Evolutionary conservation across 1,284 basidiomycete genomes (phyloP).

Genomic region (Ceratorhiza oryzae-sativae): DNA sequence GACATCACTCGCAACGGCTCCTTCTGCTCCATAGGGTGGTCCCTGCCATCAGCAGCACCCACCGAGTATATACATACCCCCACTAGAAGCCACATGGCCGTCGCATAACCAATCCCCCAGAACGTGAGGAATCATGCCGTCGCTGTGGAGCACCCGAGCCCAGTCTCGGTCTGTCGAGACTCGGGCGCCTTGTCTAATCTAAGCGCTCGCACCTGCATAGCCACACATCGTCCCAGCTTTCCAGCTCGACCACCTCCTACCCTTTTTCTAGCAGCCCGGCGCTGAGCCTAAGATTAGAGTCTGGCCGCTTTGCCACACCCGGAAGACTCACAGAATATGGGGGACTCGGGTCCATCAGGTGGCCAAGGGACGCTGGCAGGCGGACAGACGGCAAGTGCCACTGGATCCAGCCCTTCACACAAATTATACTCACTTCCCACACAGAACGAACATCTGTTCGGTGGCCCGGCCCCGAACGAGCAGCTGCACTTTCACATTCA

Average conservation of each 20-base stretch:
- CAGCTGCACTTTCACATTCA: slow-evolving; percentile 25
- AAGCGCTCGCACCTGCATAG: neutral
- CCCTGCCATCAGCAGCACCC: neutral
- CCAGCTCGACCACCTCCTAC: slow-evolving; percentile 2
- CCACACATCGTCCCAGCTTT: neutral
- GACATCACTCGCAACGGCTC: neutral
- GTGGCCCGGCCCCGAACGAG: neutral
- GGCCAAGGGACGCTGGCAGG: neutral
- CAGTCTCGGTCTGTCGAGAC: slow-evolving; percentile 4
- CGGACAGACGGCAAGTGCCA: slow-evolving; percentile 24
- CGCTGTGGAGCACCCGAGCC: neutral
- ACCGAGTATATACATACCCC: neutral
- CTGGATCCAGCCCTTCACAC: slow-evolving; percentile 3
- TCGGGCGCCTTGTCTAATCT: slow-evolving; percentile 24
- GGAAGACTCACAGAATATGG: slow-evolving; percentile 14
- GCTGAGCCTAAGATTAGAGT: neutral
- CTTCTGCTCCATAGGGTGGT: neutral
- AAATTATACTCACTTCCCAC: slow-evolving; percentile 4
- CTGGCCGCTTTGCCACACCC: neutral
- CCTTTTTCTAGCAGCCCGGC: neutral
- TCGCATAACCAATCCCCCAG: slow-evolving; percentile 31
- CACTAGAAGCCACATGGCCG: neutral
- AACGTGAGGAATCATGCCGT: slow-evolving; percentile 18
- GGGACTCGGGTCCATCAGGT: slow-evolving; percentile 11
- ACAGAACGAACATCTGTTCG: slow-evolving; percentile 20